Evolutionary conservation across 345 rosid species (phyloP).

Genomic region (Psidium friedrichsthalianum): DNA sequence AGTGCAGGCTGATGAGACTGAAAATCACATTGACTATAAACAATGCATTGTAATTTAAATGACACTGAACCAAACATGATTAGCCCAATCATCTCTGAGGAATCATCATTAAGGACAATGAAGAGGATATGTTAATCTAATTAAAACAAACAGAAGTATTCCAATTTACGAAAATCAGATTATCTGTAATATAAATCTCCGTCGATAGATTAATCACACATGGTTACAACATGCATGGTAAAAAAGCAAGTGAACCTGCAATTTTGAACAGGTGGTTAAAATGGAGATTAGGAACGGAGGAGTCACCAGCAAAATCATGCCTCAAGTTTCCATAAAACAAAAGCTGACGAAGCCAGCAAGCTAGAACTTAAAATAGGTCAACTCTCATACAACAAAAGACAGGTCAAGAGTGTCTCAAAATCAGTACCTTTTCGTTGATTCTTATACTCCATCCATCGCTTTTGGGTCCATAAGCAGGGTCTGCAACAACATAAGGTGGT

Average conservation of each 20-base stretch:
- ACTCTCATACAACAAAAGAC: not conserved
- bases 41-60: not conserved
- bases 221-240: not conserved
- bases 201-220: not conserved
- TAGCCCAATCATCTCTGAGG: not conserved
- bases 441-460: constrained; percentile 40
- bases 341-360: not conserved
- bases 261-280: not conserved
- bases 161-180: not conserved
- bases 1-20: not conserved
- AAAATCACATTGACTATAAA: not conserved
- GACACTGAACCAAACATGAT: constrained; percentile 2
- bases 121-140: not conserved
- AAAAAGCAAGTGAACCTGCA: not conserved
- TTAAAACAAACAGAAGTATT: not conserved
- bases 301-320: not conserved
- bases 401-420: not conserved
- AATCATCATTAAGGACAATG: not conserved
- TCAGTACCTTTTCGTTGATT: constrained; percentile 41
- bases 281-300: not conserved
- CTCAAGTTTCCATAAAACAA: not conserved
- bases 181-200: not conserved
- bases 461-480: constrained; percentile 49
- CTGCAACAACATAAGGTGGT: constrained; percentile 48
- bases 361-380: not conserved